Conservation (phyloP, 768 basidiomycete species). For the Exidia glandulosa region DNA sequence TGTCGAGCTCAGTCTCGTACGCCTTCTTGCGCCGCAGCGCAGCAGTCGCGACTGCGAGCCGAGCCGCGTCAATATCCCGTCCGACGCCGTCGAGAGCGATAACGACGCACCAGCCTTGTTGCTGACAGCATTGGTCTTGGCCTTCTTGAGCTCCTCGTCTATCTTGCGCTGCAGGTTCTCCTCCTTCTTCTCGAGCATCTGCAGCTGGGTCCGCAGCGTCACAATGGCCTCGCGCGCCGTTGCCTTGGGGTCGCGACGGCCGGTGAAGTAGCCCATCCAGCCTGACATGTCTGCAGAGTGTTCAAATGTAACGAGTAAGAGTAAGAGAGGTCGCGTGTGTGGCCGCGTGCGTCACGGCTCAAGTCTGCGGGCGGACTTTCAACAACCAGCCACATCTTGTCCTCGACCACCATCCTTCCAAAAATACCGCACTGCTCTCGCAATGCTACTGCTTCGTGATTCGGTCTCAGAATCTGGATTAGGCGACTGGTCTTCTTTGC, state of each 20-base stretch:
- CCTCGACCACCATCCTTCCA: too few relatives aligned
- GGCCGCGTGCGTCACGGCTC: too few relatives aligned
- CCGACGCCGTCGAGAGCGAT: background rate
- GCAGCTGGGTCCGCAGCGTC: constrained; percentile 80
- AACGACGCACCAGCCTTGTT: constrained; percentile 80
- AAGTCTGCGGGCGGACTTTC: too few relatives aligned
- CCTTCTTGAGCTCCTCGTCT: constrained; percentile 87
- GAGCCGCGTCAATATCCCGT: constrained; percentile 3
- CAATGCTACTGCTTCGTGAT: too few relatives aligned
- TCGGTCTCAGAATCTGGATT: too few relatives aligned
- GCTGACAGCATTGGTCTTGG: constrained; percentile 81
- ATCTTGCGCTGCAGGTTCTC: constrained; percentile 94
- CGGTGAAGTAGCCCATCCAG: constrained; percentile 83
- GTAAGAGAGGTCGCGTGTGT: too few relatives aligned
- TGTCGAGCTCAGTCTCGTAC: constrained; percentile 76
- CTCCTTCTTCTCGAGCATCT: constrained; percentile 99
- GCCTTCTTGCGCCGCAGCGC: constrained; percentile 92
- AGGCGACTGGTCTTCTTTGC: too few relatives aligned
- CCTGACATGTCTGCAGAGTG: too few relatives aligned
- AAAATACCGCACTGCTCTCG: too few relatives aligned
- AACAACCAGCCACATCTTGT: too few relatives aligned
- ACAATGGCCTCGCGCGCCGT: constrained; percentile 90
- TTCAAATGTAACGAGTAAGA: too few relatives aligned
- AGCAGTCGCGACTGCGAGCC: constrained; percentile 60
- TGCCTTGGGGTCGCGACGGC: constrained; percentile 71